These are phyloP conservation scores for Lantana camara DNA, from an alignment of 257 asterid species.

Conservation along the genomic window DNA sequence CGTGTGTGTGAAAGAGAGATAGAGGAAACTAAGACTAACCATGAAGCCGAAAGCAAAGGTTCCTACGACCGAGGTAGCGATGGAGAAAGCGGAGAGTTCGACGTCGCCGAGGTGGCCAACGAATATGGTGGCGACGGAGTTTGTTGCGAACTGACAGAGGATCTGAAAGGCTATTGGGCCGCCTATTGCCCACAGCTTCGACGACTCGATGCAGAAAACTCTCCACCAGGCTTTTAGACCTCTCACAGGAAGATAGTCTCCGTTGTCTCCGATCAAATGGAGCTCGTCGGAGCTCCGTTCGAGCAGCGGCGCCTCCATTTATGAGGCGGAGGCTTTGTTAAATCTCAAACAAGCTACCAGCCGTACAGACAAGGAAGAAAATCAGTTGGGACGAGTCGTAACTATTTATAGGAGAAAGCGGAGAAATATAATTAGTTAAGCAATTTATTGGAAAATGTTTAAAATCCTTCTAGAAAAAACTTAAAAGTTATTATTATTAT, in stretches of 20 bases:
- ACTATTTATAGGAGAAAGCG: too few species aligned
- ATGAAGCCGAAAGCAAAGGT: slow-evolving; percentile 67
- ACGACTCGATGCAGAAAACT: slow-evolving; percentile 55
- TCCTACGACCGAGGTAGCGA: slow-evolving; percentile 56
- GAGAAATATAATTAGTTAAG: too few species aligned
- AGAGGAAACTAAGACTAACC: too few species aligned
- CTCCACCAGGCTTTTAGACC: slow-evolving; percentile 43
- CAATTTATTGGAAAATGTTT: too few species aligned
- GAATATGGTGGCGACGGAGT: slow-evolving; percentile 51
- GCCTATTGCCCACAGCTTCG: slow-evolving; percentile 59
- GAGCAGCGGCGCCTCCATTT: slow-evolving; percentile 58
- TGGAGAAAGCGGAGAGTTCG: slow-evolving; percentile 70
- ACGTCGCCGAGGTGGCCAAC: slow-evolving; percentile 71
- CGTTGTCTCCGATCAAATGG: slow-evolving; percentile 41
- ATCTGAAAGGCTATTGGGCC: slow-evolving; percentile 65
- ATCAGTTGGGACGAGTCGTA: too few species aligned
- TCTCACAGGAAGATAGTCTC: slow-evolving; percentile 52
- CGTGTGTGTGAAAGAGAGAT: too few species aligned
- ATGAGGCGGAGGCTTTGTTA: too few species aligned
- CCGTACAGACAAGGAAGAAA: too few species aligned
- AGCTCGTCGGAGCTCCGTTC: slow-evolving; percentile 28
- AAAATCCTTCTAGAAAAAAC: too few species aligned
- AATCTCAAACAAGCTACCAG: too few species aligned
- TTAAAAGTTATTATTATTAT: too few species aligned
- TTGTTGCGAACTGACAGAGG: slow-evolving; percentile 56